These are phyloP conservation scores for Collybia sordida DNA, from an alignment of 768 basidiomycete species.

Conservation along the genomic window DNA sequence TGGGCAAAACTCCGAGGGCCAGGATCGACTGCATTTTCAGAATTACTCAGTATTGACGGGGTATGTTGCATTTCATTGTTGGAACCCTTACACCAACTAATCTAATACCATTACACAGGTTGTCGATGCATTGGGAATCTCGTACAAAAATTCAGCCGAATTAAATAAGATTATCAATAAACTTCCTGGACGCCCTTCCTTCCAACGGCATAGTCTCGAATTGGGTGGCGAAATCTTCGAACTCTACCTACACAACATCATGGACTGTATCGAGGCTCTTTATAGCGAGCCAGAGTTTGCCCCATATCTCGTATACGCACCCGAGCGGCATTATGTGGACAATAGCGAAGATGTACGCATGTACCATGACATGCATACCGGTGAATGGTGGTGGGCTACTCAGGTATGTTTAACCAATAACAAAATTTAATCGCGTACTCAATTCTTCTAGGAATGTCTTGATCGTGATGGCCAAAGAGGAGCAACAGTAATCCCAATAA, in stretches of 20 bases:
- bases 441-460: too few species aligned
- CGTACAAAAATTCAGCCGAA: constrained; percentile 20
- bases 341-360: constrained; percentile 18
- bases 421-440: too few species aligned
- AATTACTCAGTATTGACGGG: constrained; percentile 37
- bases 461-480: constrained; percentile 6
- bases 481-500: constrained; percentile 24
- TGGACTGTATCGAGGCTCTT: constrained; percentile 33
- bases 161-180: constrained; percentile 28
- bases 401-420: constrained; percentile 31
- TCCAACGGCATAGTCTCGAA: constrained; percentile 21
- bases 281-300: constrained; percentile 32
- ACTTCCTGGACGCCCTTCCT: constrained; percentile 23
- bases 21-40: constrained; percentile 34
- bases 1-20: constrained; percentile 38
- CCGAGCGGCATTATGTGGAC: constrained; percentile 37
- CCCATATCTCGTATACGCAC: constrained; percentile 25
- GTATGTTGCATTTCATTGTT: constrained; percentile 21
- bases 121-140: constrained; percentile 20
- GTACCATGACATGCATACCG: constrained; percentile 46
- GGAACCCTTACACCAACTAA: background rate
- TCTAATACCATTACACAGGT: constrained; percentile 16
- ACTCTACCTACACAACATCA: constrained; percentile 30
- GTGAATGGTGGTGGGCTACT: constrained; percentile 51
- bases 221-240: constrained; percentile 29